Conservation (phyloP, 2,329 filamentous ascomycete genomes). For the Paecilomyces sp. region DNA sequence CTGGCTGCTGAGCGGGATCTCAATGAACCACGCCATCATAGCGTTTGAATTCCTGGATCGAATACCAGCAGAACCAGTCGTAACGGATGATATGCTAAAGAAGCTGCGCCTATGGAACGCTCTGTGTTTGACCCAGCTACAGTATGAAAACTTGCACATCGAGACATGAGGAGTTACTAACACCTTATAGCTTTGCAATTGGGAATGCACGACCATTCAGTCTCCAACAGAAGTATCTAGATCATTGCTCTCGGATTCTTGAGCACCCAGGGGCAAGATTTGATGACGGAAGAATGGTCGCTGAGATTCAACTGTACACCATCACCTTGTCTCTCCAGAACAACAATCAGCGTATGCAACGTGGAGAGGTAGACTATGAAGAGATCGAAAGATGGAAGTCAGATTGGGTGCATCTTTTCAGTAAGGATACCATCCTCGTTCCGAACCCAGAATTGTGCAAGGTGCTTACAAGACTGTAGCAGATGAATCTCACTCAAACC, state of each 20-base stretch:
- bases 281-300: conserved; percentile 1
- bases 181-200: conserved; percentile 1
- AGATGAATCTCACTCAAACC: conserved; percentile 20
- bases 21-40: conserved; percentile 25
- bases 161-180: not conserved
- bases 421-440: not conserved
- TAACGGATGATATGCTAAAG: conserved; percentile 20
- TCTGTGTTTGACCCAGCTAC: conserved; percentile 25
- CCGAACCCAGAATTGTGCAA: not conserved
- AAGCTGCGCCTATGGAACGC: conserved; percentile 28
- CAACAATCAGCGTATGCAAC: conserved; percentile 1
- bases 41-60: conserved; percentile 15
- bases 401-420: conserved; percentile 3
- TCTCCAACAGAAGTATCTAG: conserved; percentile 3
- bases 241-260: conserved; percentile 2
- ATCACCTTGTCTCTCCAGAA: conserved; percentile 1
- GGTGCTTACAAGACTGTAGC: conserved; percentile 9
- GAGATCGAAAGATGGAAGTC: conserved; percentile 1
- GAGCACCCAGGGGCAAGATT: conserved; percentile 1
- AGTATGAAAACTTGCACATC: conserved; percentile 14
- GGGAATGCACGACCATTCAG: conserved; percentile 1
- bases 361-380: not conserved
- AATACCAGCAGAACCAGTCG: conserved; percentile 13
- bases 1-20: conserved; percentile 29
- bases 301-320: conserved; percentile 2